Conservation (phyloP, 129 eudicot genomes). For the Tagetes patula region DNA sequence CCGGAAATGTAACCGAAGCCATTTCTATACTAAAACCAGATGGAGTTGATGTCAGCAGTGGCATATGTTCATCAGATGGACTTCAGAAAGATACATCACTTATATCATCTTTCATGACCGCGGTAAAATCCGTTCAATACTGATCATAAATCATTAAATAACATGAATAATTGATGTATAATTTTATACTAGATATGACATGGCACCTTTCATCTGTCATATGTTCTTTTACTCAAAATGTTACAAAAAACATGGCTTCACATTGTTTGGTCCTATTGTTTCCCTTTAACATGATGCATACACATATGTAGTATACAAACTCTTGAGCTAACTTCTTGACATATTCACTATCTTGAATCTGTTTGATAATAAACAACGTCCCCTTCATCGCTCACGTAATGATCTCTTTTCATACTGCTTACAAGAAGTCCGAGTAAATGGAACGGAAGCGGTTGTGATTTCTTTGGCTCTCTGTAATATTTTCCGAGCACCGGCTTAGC, state of each 20-base stretch:
- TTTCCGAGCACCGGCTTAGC: constrained; percentile 81
- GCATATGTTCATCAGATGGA: constrained; percentile 89
- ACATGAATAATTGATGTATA: constrained; percentile 16
- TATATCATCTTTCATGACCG: constrained; percentile 66
- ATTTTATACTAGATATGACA: constrained; percentile 2
- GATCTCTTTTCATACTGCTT: constrained; percentile 74
- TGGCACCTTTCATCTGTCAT: background rate
- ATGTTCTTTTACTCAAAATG: constrained; percentile 21
- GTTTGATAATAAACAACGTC: constrained; percentile 78
- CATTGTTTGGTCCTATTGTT: constrained; percentile 19
- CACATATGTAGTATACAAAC: constrained; percentile 13
- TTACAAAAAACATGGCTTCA: constrained; percentile 25
- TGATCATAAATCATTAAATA: constrained; percentile 23
- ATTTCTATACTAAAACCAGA: constrained; percentile 60
- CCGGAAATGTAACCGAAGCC: constrained; percentile 68
- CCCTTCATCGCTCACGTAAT: constrained; percentile 82
- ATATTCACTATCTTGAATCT: constrained; percentile 35
- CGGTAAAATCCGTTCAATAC: constrained; percentile 56
- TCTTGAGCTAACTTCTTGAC: constrained; percentile 4
- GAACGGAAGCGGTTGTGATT: constrained; percentile 65
- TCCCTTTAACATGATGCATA: constrained; percentile 28
- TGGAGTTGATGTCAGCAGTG: constrained; percentile 95
- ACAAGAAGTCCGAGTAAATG: constrained; percentile 59
- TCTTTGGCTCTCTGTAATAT: constrained; percentile 66
- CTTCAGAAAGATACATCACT: constrained; percentile 68